Evolutionary conservation across 345 rosid species (phyloP).

Genomic region (Salix suchowensis): DNA sequence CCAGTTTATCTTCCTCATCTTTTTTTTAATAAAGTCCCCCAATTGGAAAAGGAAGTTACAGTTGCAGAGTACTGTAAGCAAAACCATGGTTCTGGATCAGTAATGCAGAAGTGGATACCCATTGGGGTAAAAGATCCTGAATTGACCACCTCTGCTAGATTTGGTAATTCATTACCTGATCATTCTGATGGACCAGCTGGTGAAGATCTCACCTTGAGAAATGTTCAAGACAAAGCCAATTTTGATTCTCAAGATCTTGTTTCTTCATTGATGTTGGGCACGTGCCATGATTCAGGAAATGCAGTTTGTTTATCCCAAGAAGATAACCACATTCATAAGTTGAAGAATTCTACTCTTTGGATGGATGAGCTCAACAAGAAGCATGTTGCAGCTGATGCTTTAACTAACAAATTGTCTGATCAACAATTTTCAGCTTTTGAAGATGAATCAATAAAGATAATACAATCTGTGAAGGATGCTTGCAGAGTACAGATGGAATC

Average conservation of each 20-base stretch:
- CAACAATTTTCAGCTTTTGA: constrained; percentile 8
- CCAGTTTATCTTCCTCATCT: constrained; percentile 33
- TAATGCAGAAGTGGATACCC: constrained; percentile 49
- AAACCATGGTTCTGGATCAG: constrained; percentile 31
- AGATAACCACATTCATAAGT: constrained; percentile 4
- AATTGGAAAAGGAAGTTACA: constrained; percentile 22
- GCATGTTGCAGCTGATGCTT: constrained; percentile 15
- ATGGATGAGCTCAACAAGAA: constrained; percentile 10
- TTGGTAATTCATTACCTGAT: constrained; percentile 7
- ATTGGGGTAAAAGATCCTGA: constrained; percentile 29
- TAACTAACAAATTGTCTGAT: constrained; percentile 14
- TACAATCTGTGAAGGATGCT: constrained; percentile 32
- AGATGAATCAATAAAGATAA: constrained; percentile 29
- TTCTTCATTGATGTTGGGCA: constrained; percentile 14
- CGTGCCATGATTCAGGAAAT: constrained; percentile 9
- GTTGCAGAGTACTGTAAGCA: constrained; percentile 31
- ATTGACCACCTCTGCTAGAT: constrained; percentile 10
- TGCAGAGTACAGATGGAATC: constrained; percentile 35
- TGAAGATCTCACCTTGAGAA: constrained; percentile 20
- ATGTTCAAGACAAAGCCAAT: constrained; percentile 14
- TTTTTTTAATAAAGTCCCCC: constrained; percentile 23
- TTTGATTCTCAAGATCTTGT: constrained; percentile 13
- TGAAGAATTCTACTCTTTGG: constrained; percentile 5
- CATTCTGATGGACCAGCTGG: constrained; percentile 16
- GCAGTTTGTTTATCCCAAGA: constrained; percentile 6